Evolutionary conservation across 345 rosid genomes (phyloP), one percentile per base, ranked within the genome.

Genomic region (Arabidopsis thaliana): DNA sequence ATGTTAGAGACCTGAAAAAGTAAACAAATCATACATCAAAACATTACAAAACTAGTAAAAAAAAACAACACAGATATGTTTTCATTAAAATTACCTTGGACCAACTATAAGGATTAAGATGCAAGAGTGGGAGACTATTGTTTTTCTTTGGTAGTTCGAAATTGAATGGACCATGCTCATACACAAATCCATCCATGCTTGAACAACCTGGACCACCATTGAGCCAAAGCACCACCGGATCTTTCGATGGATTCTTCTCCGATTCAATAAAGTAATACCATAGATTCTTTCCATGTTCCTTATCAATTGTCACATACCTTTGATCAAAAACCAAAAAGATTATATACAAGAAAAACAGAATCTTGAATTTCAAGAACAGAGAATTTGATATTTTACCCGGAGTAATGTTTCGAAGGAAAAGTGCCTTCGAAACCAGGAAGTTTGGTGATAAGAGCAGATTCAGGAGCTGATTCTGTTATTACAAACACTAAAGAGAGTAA

Each of bases 191-290:
- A 73, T 93, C 98, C 71, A 93, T 91, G 86, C 98, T 93, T 33
- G 98, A 93, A 78, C 98, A 93, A 24, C 97, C 97, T n/a, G 97
- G 98, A 68, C 98, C 98, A 62, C 98, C 97, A 77, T 91, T 93
- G 13, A 93, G 97, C 98, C 98, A 93, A 22, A 91, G 87, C 46
- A 91, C 97, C 38, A 91, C 87, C 1, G 96, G 96, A 83, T 89
- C 97, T 77, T 82, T 66, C 0, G 84, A 44, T 3, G 97, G 89
- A 46, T 87, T 82, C 74, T 87, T 67, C 82, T 93, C 87, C 8
- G 98, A 93, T 74, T 78, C 88, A 71, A 88, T 86, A 6, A 93
- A 84, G 73, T 93, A 93, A 82, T 93, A 93, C 79, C 84, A 94
- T 46, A 91, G 69, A 62, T 81, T 90, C 82, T 79, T 93, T 73